Percentiles rank a stretch among this genome's conserved stretches.
phyloP scores from a whole-genome alignment of 208 protist species.

The Trypanosoma avium region DNA sequence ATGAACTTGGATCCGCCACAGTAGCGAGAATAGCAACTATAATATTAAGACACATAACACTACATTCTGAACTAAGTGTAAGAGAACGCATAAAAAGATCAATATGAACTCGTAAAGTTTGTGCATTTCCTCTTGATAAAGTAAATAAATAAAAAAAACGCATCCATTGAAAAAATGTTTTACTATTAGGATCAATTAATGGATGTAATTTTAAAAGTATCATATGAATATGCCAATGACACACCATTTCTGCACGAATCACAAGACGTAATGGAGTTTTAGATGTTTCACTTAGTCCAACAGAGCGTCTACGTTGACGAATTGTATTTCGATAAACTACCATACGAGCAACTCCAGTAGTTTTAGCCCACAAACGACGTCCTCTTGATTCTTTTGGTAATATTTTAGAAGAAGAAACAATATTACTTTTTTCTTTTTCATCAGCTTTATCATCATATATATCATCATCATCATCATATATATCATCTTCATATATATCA shows the following conservation, averaged over 20 bases:
- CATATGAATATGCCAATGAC: constrained; percentile 69
- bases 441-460: neutral
- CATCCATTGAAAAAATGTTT: constrained; percentile 45
- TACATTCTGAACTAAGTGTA: constrained; percentile 7
- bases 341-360: constrained; percentile 49
- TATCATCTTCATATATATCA: neutral
- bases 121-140: constrained; percentile 49
- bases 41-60: constrained; percentile 55
- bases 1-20: constrained; percentile 48
- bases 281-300: constrained; percentile 59
- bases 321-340: constrained; percentile 53
- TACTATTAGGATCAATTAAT: constrained; percentile 28
- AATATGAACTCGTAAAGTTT: constrained; percentile 43
- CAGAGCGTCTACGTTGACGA: constrained; percentile 39
- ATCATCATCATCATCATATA: neutral
- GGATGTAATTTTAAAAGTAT: constrained; percentile 55
- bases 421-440: neutral
- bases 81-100: constrained; percentile 45
- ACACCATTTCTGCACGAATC: constrained; percentile 65
- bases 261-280: constrained; percentile 45
- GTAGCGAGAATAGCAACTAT: constrained; percentile 61
- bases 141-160: constrained; percentile 83
- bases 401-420: neutral
- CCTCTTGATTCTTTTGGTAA: neutral
- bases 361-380: constrained; percentile 41